Evolutionary conservation across 805 yeast genomes (phyloP), one percentile per base, ranked within the genome.

Genomic region (Kuraishia hungarica): DNA sequence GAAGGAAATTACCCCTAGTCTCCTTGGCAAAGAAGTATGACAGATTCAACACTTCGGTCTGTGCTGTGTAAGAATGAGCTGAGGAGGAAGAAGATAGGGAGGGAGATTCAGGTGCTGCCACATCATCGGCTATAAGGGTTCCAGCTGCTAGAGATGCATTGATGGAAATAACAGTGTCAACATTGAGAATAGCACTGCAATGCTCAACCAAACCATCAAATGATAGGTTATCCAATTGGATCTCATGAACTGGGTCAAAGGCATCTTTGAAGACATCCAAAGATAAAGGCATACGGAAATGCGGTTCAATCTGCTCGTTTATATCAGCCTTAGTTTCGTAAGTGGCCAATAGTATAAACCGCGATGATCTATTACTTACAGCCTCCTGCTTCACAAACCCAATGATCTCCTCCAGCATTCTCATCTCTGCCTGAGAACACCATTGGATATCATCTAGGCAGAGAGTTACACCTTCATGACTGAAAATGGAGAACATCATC

Each of bases 381-480:
- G 19, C 39, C 8, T 59, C 55, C 15, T 57, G 57, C 48, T 57
- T 54, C 54, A 60, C 59, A 52, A 56, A 63, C 21, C 59, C 60
- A 8, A 67, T 53, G 3, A 70, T 60, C 50, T 74, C 77, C 7
- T 61, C 57, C 2, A 69, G 53, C 56, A 74, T 54, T 4, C 49
- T 55, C 59, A 70, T 63, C 56, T 71, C 75, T 11, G 61, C 64
- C 8, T 55, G 58, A 0, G 79, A 67, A 55, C 76, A 70, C 72
- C 76, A 73, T 54, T 78, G 79, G 24, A 75, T 59, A 61, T 79
- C 80, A 58, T 79, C 82, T 29, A 76, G 62, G 51, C 75, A 67
- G 1, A 79, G 57, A 0, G 81, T 76, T 47, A 79, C 63, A 2
- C 82, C 81, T 39, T 67, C 68, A 2, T 58, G 59, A 8, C 76